Conservation (phyloP, 2,329 filamentous ascomycete genomes). For the Ascochyta koolunga region DNA sequence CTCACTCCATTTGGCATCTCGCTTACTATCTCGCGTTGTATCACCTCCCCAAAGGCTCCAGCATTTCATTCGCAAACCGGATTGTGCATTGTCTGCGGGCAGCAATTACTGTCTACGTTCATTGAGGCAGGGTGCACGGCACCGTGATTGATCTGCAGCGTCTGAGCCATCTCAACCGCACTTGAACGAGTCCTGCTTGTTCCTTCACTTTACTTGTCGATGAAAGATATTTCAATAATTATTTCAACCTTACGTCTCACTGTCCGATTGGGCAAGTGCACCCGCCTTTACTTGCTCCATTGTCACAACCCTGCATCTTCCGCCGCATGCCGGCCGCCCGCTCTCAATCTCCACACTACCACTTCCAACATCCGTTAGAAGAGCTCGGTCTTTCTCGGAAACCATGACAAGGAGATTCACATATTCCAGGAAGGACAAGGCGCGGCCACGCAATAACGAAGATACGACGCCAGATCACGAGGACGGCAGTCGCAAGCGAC, state of each 20-base stretch:
- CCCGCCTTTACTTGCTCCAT: constrained; percentile 13
- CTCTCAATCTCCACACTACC: constrained; percentile 5
- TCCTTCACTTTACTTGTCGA: constrained; percentile 1
- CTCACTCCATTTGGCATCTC: constrained; percentile 18
- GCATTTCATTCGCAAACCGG: background rate
- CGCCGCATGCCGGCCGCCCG: constrained; percentile 6
- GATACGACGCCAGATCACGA: constrained; percentile 15
- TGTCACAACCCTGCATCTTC: constrained; percentile 16
- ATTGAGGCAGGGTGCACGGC: background rate
- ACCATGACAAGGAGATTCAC: constrained; percentile 25
- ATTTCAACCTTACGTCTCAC: background rate
- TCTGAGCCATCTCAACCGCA: background rate
- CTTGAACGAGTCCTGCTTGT: background rate
- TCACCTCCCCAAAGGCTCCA: constrained; percentile 8
- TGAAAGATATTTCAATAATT: background rate
- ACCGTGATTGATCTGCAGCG: background rate
- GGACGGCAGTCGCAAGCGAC: constrained; percentile 22
- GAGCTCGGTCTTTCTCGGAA: constrained; percentile 10
- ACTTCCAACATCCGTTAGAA: constrained; percentile 15
- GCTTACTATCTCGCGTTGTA: constrained; percentile 18
- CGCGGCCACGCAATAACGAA: constrained; percentile 9
- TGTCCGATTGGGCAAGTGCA: constrained; percentile 1
- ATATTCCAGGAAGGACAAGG: constrained; percentile 28
- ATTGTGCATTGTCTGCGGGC: constrained; percentile 15
- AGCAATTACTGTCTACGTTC: constrained; percentile 9